Conservation (phyloP, 345 rosid species). For the Lagerstroemia speciosa region DNA sequence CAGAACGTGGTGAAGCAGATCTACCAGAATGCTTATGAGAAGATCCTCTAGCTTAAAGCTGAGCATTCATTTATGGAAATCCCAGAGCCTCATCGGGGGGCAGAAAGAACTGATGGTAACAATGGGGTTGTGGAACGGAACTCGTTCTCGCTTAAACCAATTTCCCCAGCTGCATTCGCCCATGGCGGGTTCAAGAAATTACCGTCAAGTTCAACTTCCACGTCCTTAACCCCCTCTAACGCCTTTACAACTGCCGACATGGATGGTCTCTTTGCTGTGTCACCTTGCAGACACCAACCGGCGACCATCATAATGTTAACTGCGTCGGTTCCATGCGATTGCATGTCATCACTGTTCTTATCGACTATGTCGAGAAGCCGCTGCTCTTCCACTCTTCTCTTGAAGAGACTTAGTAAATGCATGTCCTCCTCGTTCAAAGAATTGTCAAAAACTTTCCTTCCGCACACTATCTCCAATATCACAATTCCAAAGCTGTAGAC, state of each 20-base stretch:
- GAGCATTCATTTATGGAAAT: neutral
- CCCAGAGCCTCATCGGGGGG: neutral
- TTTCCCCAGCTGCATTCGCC: neutral
- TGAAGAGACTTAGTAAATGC: conserved; percentile 16
- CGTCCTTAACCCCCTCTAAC: conserved; percentile 11
- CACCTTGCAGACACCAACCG: conserved; percentile 32
- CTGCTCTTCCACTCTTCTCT: conserved; percentile 12
- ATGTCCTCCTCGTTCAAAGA: conserved; percentile 13
- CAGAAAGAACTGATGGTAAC: conserved; percentile 3
- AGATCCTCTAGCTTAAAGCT: neutral
- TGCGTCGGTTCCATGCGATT: conserved; percentile 7
- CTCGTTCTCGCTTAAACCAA: neutral
- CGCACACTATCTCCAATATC: conserved; percentile 22
- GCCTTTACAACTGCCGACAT: conserved; percentile 14
- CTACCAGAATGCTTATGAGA: neutral
- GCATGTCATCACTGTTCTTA: conserved; percentile 16
- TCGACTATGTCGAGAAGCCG: conserved; percentile 16
- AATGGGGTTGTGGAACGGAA: neutral
- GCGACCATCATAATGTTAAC: conserved; percentile 23
- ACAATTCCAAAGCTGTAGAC: conserved; percentile 30
- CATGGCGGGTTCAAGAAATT: neutral
- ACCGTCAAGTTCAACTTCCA: neutral
- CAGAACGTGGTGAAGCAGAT: neutral
- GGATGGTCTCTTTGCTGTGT: conserved; percentile 12
- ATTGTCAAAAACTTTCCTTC: conserved; percentile 14